Base-by-base conservation (phyloP, 2,329 filamentous ascomycete genomes). In the Aspergillus sp. region DNA sequence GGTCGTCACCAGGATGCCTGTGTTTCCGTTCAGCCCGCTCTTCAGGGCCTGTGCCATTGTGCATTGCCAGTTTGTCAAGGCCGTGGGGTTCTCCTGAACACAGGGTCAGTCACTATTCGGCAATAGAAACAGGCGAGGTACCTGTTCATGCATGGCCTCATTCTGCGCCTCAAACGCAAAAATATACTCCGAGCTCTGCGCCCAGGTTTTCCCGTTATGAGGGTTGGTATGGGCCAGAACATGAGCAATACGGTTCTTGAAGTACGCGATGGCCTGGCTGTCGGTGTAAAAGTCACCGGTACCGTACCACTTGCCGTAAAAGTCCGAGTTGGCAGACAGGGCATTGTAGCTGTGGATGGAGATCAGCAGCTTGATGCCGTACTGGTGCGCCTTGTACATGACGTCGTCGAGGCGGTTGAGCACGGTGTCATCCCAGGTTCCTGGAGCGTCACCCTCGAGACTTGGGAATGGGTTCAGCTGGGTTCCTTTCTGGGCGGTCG, bases 401-500 rank as follows among this genome's bases (percentile, higher is more conserved):
- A 42, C 16, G 10, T 19, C 16, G 40, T 42, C 40, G 16, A 42
- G 40, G 6, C 40, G 40, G 17, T 42, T 42, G 16, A 42, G 40
- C 6, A 42, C 40, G 40, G 40, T 42, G 40, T 42, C 40, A 42
- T 42, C 40, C 40, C 40, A 42, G n/a, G 5, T 17, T 5, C 17
- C 19, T 16, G 40, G 40, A 13, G 4, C 17, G 3, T 42, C 40
- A 7, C 16, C 17, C 19, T 42, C 14, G 4, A 42, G 40, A 21
- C 40, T 42, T 2, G 16, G 16, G 40, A 42, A 42, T 5, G 16
- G 16, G 20, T 47, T 31, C 21, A 47, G 46, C 13, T 40, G 34
- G 11, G 47, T 51, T 34, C 43, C 43, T 43, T 47, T 38, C 25
- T 23, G 41, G 38, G 31, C 53, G 11, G 3, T 17, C 25, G 52